Conservation (phyloP, 2,329 filamentous ascomycete genomes). For the Pseudocercospora cruenta region DNA sequence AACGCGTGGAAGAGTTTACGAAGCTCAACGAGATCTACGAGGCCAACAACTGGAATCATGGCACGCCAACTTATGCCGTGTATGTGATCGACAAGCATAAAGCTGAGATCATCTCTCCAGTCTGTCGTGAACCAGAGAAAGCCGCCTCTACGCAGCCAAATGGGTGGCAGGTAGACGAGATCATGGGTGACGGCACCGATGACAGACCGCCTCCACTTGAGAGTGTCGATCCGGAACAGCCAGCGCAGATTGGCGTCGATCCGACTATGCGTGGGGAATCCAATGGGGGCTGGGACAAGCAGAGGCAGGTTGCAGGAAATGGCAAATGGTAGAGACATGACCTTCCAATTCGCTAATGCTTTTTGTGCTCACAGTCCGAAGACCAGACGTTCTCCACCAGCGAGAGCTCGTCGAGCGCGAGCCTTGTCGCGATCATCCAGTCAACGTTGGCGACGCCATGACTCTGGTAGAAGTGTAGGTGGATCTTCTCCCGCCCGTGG, state of each 20-base stretch:
- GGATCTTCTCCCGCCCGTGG: background rate
- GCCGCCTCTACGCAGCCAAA: slow-evolving; percentile 6
- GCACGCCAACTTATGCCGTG: slow-evolving; percentile 81
- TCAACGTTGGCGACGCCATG: background rate
- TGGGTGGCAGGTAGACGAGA: background rate
- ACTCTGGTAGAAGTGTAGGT: background rate
- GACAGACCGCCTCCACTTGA: background rate
- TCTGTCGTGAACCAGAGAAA: slow-evolving; percentile 38
- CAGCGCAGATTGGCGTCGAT: background rate
- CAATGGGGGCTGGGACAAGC: slow-evolving; percentile 9
- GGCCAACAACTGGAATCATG: slow-evolving; percentile 63
- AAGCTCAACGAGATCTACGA: slow-evolving; percentile 65
- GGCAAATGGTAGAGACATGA: background rate
- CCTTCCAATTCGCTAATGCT: background rate
- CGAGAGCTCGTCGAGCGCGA: background rate
- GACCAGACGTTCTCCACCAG: background rate
- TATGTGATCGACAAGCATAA: slow-evolving; percentile 74
- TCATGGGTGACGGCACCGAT: slow-evolving; percentile 7
- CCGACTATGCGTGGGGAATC: background rate
- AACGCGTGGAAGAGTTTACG: slow-evolving; percentile 69
- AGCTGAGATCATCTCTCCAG: slow-evolving; percentile 57
- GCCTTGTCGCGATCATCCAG: background rate
- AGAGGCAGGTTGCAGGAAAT: slow-evolving; percentile 6
- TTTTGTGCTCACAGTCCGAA: background rate
- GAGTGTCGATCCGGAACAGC: background rate